These are phyloP conservation scores for Talaromyces stipitatus DNA, from an alignment of 495 filamentous ascomycete species.

Conservation along the genomic window DNA sequence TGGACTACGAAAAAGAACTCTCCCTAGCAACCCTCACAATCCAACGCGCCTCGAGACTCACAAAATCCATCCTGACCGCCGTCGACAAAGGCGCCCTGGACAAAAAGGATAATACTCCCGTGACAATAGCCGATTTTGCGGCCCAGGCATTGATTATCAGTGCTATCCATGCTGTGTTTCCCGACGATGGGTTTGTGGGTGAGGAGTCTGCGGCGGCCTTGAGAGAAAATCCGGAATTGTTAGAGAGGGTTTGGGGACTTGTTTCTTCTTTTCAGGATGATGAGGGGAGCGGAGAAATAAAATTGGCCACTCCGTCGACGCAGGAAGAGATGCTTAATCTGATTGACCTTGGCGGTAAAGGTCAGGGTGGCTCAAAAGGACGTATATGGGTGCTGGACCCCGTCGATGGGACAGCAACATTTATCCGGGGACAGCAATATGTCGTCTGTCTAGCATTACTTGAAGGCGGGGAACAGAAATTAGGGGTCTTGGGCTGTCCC, in stretches of 20 bases:
- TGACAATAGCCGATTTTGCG: constrained; percentile 63
- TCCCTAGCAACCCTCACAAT: constrained; percentile 44
- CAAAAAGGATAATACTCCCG: constrained; percentile 54
- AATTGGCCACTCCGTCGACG: constrained; percentile 32
- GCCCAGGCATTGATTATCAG: constrained; percentile 56
- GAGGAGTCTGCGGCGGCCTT: constrained; percentile 55
- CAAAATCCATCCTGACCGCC: constrained; percentile 39
- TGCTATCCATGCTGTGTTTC: constrained; percentile 46
- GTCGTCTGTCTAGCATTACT: constrained; percentile 54
- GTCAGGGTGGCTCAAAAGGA: constrained; percentile 25
- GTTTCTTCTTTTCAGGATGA: constrained; percentile 25
- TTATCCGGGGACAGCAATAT: constrained; percentile 55
- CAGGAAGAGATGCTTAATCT: constrained; percentile 50
- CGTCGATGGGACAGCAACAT: constrained; percentile 64
- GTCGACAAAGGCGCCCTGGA: constrained; percentile 41
- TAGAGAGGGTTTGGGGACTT: constrained; percentile 46
- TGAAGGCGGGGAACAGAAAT: constrained; percentile 36
- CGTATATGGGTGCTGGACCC: constrained; percentile 63
- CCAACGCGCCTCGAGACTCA: constrained; percentile 45
- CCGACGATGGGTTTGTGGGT: constrained; percentile 50
- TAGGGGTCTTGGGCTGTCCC: constrained; percentile 50
- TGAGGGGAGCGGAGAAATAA: constrained; percentile 29
- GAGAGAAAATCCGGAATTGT: constrained; percentile 36
- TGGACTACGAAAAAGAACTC: constrained; percentile 36
- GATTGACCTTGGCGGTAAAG: constrained; percentile 54